phyloP scores from a whole-genome alignment of 1,139 yeast species.

The Pichia sp. region DNA sequence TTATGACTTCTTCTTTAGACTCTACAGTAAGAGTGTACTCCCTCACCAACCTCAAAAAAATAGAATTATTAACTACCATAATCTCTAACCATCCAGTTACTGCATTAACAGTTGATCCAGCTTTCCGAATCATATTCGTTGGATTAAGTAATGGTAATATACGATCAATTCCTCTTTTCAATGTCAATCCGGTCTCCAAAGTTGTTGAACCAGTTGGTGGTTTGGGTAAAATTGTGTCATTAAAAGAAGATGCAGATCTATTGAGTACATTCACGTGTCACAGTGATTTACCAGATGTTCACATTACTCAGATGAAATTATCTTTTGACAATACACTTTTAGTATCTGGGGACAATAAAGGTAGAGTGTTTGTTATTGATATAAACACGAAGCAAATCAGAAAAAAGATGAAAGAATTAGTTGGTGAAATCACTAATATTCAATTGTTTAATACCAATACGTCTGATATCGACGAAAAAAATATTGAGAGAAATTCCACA shows the following conservation, averaged over 20 bases:
- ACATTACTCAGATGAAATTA: conserved; percentile 45
- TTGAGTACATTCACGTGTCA: conserved; percentile 53
- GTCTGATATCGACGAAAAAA: conserved; percentile 14
- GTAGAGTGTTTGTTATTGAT: conserved; percentile 64
- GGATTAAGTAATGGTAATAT: conserved; percentile 63
- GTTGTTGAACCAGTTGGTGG: conserved; percentile 53
- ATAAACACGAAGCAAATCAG: conserved; percentile 70
- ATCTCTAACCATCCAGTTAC: conserved; percentile 53
- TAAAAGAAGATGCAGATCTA: conserved; percentile 43
- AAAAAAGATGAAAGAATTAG: conserved; percentile 51
- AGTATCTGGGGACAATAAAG: conserved; percentile 66
- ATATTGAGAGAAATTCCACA: not conserved
- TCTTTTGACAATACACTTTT: conserved; percentile 73
- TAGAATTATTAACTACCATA: conserved; percentile 55
- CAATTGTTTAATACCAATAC: conserved; percentile 15
- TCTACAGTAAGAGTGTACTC: conserved; percentile 66
- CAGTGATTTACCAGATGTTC: conserved; percentile 14
- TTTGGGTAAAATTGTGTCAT: conserved; percentile 42
- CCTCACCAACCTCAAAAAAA: conserved; percentile 26
- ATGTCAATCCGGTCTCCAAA: conserved; percentile 17
- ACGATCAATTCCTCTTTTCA: conserved; percentile 48
- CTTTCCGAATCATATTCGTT: conserved; percentile 64
- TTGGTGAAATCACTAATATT: conserved; percentile 20
- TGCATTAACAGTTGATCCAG: conserved; percentile 67
- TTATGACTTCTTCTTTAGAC: conserved; percentile 69